phyloP scores from a whole-genome alignment of 768 basidiomycete genomes.

The Xerocomellus intermedius region DNA sequence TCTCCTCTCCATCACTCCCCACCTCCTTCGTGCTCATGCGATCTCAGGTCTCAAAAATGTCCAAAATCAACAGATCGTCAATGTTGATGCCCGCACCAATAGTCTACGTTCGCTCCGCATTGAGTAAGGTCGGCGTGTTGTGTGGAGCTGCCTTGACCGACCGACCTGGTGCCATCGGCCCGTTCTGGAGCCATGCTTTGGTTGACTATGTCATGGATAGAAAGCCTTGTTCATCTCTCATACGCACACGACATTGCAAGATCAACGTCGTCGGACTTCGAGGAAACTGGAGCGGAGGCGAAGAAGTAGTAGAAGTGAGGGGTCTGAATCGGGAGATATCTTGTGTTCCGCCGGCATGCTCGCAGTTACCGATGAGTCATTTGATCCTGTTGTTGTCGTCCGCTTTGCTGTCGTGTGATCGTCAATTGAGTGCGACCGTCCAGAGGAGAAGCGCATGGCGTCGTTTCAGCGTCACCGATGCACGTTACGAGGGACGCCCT shows the following conservation, averaged over 20 bases:
- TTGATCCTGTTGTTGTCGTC: background rate
- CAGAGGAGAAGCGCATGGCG: no score
- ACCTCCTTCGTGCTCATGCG: background rate
- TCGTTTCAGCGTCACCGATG: no score
- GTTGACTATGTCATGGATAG: conserved; percentile 67
- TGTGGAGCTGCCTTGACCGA: conserved; percentile 76
- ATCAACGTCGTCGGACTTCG: conserved; percentile 67
- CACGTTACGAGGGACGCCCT: no score
- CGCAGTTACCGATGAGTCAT: conserved; percentile 11
- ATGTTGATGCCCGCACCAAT: conserved; percentile 70
- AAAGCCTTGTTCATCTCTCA: conserved; percentile 56
- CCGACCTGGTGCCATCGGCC: conserved; percentile 72
- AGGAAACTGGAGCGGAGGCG: conserved; percentile 59
- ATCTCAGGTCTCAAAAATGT: conserved; percentile 83
- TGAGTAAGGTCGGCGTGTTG: conserved; percentile 70
- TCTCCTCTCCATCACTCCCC: background rate
- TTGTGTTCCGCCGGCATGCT: background rate
- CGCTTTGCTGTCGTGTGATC: background rate
- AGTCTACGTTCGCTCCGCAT: conserved; percentile 71
- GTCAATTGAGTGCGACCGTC: background rate
- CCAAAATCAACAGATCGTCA: conserved; percentile 80
- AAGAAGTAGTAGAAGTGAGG: conserved; percentile 42
- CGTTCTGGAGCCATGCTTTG: conserved; percentile 88
- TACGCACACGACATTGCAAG: conserved; percentile 68
- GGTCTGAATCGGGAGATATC: background rate